Percentiles rank a stretch among this genome's conserved stretches.
phyloP scores from a whole-genome alignment of 371 early-diverging fungal genomes.

The Dinochytrium kinnereticum region DNA sequence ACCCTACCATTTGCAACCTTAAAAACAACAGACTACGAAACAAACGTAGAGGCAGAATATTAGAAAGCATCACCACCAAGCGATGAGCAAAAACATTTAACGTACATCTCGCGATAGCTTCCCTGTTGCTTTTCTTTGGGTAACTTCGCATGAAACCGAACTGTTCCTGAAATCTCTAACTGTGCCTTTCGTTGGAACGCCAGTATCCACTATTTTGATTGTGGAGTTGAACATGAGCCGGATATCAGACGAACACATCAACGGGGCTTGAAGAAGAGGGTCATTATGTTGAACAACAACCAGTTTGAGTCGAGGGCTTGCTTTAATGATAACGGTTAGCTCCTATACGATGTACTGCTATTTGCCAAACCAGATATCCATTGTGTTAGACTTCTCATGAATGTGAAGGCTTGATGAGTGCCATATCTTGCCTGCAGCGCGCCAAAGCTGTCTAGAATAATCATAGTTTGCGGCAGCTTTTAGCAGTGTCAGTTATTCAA shows the following conservation, averaged over 20 bases:
- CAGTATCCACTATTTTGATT: not conserved
- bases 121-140: not conserved
- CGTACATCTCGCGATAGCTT: not conserved
- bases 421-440: not conserved
- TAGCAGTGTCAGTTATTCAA: not conserved
- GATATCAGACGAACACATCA: not conserved
- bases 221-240: not conserved
- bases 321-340: not conserved
- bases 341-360: not conserved
- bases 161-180: too few species aligned
- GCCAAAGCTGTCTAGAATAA: slow-evolving; percentile 1
- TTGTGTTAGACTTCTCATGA: not conserved
- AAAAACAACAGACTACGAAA: not conserved
- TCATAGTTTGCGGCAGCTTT: not conserved
- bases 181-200: not conserved
- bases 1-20: not conserved
- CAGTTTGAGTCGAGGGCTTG: not conserved
- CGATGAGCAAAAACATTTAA: too few species aligned
- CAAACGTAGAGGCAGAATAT: too few species aligned
- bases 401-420: not conserved
- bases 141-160: not conserved
- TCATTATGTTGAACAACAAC: not conserved
- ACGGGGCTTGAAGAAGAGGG: not conserved
- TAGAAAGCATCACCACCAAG: too few species aligned
- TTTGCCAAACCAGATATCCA: not conserved